A percentile compares a stretch with the other conserved stretches of the same genome.
phyloP scores from a whole-genome alignment of 371 early-diverging fungal species.

The Mycotypha africana region DNA sequence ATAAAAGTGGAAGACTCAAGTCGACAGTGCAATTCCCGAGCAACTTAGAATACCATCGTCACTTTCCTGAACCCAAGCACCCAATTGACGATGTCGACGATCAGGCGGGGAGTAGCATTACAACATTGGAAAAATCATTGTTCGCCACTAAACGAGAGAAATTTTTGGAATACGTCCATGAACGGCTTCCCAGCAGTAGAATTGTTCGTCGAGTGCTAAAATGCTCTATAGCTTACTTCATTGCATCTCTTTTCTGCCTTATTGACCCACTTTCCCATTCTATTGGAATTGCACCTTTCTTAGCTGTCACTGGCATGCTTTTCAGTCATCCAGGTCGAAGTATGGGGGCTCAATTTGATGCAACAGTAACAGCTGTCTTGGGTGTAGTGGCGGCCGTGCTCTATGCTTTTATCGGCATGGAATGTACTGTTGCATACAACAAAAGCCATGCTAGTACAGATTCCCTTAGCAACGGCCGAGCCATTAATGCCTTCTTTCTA shows the following conservation, averaged over 20 bases:
- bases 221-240: conserved; percentile 44
- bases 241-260: conserved; percentile 37
- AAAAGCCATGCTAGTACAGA: not conserved
- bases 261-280: conserved; percentile 25
- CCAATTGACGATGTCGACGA: too few relatives aligned
- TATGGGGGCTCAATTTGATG: conserved; percentile 46
- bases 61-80: too few relatives aligned
- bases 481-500: conserved; percentile 21
- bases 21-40: too few relatives aligned
- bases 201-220: conserved; percentile 51
- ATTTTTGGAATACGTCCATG: conserved; percentile 17
- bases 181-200: conserved; percentile 42
- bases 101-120: too few relatives aligned
- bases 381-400: conserved; percentile 33
- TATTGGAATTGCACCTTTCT: conserved; percentile 36
- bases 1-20: too few relatives aligned
- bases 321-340: conserved; percentile 50
- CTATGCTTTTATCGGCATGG: conserved; percentile 34
- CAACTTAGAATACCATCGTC: too few relatives aligned
- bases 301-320: conserved; percentile 41
- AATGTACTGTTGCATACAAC: conserved; percentile 29
- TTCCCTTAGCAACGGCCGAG: conserved; percentile 9
- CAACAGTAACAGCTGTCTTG: conserved; percentile 34
- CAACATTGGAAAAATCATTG: too few relatives aligned
- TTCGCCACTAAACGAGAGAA: conserved; percentile 6